phyloP scores from a whole-genome alignment of 2,329 filamentous ascomycete species.

The Venturia aucupariae region DNA sequence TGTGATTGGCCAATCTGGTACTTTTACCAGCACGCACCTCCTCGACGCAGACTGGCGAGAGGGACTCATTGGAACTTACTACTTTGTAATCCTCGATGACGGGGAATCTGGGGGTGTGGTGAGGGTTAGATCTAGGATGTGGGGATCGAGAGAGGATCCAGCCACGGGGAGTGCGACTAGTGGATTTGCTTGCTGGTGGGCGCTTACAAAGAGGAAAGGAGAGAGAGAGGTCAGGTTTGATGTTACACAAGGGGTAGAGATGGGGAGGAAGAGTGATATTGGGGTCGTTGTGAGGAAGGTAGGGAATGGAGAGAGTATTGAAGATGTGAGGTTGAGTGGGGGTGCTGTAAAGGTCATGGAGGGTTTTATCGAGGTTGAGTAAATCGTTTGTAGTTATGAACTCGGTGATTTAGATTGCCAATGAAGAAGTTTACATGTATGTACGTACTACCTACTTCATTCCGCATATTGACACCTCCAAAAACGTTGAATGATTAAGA shows the following conservation, averaged over 20 bases:
- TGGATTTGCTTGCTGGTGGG: conserved; percentile 35
- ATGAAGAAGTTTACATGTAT: not conserved
- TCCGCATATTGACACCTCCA: not conserved
- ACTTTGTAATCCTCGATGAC: conserved; percentile 42
- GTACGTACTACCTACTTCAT: not conserved
- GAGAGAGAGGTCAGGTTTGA: conserved; percentile 27
- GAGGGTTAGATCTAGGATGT: conserved; percentile 52
- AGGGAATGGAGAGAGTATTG: conserved; percentile 26
- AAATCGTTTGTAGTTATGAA: not conserved
- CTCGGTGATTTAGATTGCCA: not conserved
- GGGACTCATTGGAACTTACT: conserved; percentile 48
- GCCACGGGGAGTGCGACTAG: conserved; percentile 43
- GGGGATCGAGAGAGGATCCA: conserved; percentile 40
- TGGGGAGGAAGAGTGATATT: conserved; percentile 42
- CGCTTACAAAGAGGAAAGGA: conserved; percentile 26
- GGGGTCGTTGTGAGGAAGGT: conserved; percentile 34
- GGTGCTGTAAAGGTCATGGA: conserved; percentile 34
- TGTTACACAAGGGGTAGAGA: conserved; percentile 43
- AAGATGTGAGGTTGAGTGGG: conserved; percentile 34
- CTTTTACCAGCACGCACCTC: not conserved
- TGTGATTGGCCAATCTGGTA: not conserved
- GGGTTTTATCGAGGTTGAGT: not conserved
- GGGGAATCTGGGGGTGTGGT: conserved; percentile 19
- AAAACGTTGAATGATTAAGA: not conserved
- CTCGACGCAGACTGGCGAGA: conserved; percentile 42